Percentiles rank a stretch among this genome's conserved stretches.
Evolutionary conservation across 1,139 yeast species (phyloP).

Genomic region (Maudiozyma humilis): DNA sequence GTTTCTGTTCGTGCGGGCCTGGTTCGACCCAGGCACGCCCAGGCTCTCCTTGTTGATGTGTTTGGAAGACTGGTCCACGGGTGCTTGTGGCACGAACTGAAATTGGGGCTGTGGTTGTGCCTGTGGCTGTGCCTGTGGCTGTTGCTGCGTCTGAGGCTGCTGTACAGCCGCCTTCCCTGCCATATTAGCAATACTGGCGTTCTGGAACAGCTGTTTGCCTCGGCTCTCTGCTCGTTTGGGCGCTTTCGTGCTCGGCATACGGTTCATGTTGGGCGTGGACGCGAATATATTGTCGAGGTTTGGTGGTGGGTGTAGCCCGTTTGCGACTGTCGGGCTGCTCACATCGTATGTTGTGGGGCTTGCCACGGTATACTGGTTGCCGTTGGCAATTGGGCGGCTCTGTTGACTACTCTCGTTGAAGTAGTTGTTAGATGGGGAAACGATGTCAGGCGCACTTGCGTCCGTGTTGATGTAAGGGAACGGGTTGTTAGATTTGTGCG

Average conservation of each 20-base stretch:
- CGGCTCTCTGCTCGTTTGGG: constrained; percentile 1
- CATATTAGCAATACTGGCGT: neutral
- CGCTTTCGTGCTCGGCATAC: neutral
- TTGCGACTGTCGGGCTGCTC: neutral
- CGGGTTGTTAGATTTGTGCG: constrained; percentile 30
- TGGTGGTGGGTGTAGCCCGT: constrained; percentile 1
- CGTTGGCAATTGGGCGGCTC: neutral
- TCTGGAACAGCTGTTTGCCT: constrained; percentile 3
- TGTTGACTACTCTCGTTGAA: neutral
- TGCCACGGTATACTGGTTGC: neutral
- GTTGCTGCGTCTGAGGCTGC: neutral
- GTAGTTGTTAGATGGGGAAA: constrained; percentile 1
- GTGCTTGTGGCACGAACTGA: neutral
- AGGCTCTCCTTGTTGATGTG: too few relatives aligned
- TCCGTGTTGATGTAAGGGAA: constrained; percentile 24
- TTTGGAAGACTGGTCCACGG: too few relatives aligned
- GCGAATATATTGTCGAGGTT: constrained; percentile 2
- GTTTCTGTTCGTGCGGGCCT: neutral
- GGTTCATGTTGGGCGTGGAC: constrained; percentile 2
- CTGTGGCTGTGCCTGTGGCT: neutral
- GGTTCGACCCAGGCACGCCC: too few relatives aligned
- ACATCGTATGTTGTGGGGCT: neutral
- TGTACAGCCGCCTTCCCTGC: neutral
- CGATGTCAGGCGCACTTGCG: constrained; percentile 5
- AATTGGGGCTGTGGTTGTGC: neutral